phyloP scores from a whole-genome alignment of 2,329 filamentous ascomycete species.

The Fusarium longipes region DNA sequence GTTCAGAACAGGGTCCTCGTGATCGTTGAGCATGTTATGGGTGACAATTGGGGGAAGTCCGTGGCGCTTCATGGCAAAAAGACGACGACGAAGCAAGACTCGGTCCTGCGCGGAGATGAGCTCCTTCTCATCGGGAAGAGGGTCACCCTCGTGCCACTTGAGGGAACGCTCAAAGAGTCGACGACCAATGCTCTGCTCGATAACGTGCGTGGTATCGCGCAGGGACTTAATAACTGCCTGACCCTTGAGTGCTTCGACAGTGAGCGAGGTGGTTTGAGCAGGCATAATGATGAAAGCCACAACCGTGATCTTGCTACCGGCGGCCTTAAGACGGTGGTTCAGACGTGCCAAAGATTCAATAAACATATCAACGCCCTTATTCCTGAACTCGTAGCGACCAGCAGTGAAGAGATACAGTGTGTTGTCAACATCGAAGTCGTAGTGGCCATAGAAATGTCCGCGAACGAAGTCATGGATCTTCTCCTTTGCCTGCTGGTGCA shows the following conservation, averaged over 20 bases:
- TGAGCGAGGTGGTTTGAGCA: constrained; percentile 92
- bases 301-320: constrained; percentile 90
- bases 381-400: constrained; percentile 96
- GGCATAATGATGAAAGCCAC: constrained; percentile 99
- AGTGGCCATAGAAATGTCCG: constrained; percentile 98
- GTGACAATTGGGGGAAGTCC: constrained; percentile 94
- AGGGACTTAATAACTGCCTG: constrained; percentile 98
- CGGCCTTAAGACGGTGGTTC: constrained; percentile 89
- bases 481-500: constrained; percentile 95
- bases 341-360: constrained; percentile 94
- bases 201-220: constrained; percentile 90
- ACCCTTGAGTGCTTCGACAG: constrained; percentile 94
- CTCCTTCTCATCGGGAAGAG: constrained; percentile 96
- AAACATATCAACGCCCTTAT: constrained; percentile 99
- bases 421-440: constrained; percentile 96
- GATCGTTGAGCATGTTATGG: constrained; percentile 97
- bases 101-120: constrained; percentile 92
- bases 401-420: constrained; percentile 98
- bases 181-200: constrained; percentile 91
- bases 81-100: constrained; percentile 86
- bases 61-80: constrained; percentile 97
- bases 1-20: constrained; percentile 93
- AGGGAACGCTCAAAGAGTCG: constrained; percentile 95
- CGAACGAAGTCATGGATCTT: constrained; percentile 99
- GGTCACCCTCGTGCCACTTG: constrained; percentile 94